These are phyloP conservation scores for Magnolia kwangsiensis DNA, from an alignment of 164 flowering plant genomes.

Conservation along the genomic window DNA sequence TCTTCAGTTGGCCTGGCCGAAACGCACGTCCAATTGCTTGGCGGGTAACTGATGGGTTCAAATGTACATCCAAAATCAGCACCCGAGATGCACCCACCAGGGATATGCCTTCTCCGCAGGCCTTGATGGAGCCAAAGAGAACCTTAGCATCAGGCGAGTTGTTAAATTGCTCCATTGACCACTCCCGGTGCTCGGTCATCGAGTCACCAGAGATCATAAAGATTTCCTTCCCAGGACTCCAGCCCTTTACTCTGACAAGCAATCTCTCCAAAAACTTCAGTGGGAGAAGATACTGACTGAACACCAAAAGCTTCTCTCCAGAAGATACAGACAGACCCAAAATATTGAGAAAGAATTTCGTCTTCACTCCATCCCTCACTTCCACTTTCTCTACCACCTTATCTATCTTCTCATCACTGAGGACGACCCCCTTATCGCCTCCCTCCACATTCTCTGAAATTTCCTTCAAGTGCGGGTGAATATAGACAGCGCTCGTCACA, in stretches of 20 bases:
- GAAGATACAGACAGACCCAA: constrained; percentile 59
- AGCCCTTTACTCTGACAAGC: constrained; percentile 46
- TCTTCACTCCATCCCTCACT: constrained; percentile 74
- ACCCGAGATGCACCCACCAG: constrained; percentile 90
- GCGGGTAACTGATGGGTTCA: constrained; percentile 85
- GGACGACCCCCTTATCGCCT: constrained; percentile 17
- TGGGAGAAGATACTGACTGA: constrained; percentile 81
- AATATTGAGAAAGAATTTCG: constrained; percentile 70
- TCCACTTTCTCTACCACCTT: constrained; percentile 41
- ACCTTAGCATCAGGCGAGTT: constrained; percentile 68
- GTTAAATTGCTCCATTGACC: constrained; percentile 68
- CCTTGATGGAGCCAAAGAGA: constrained; percentile 84
- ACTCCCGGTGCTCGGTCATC: constrained; percentile 51
- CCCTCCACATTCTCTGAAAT: constrained; percentile 27
- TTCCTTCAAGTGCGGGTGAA: constrained; percentile 59
- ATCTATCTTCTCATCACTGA: constrained; percentile 23
- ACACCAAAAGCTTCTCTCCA: constrained; percentile 82
- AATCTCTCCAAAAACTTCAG: constrained; percentile 72
- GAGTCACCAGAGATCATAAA: constrained; percentile 77
- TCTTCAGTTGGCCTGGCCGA: constrained; percentile 81
- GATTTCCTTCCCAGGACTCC: constrained; percentile 57
- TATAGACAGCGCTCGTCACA: constrained; percentile 60
- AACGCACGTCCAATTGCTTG: constrained; percentile 92
- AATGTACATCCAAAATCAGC: constrained; percentile 71
- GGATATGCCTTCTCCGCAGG: constrained; percentile 95